Conservation (phyloP, 352 stramenopile species). For the Globisporangium abappressorium region DNA sequence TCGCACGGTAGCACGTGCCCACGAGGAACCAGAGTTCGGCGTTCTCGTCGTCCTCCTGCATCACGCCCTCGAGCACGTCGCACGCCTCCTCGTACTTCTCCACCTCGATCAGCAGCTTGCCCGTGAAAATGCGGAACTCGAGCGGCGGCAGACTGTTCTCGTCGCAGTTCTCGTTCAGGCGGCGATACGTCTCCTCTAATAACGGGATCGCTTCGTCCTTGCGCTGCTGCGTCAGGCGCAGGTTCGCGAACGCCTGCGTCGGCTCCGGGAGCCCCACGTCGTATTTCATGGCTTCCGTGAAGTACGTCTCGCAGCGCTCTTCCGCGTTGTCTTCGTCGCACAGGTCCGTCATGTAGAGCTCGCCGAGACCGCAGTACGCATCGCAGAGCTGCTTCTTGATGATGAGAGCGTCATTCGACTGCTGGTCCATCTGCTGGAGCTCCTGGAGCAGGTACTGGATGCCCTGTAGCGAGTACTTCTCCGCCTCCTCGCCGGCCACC, state of each 20-base stretch:
- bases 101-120: constrained; percentile 86
- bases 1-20: constrained; percentile 82
- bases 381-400: constrained; percentile 92
- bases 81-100: constrained; percentile 79
- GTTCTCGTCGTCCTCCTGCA: constrained; percentile 90
- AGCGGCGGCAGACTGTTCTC: constrained; percentile 75
- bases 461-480: constrained; percentile 65
- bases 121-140: constrained; percentile 81
- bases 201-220: constrained; percentile 86
- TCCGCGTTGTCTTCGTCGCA: constrained; percentile 93
- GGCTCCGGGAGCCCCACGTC: constrained; percentile 91
- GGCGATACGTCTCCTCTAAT: constrained; percentile 90
- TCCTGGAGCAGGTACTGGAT: constrained; percentile 66
- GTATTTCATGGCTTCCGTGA: constrained; percentile 88
- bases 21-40: constrained; percentile 89
- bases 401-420: constrained; percentile 48
- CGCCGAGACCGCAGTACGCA: constrained; percentile 92
- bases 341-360: constrained; percentile 98
- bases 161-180: constrained; percentile 77
- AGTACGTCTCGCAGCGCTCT: constrained; percentile 87
- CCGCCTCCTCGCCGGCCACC: constrained; percentile 65
- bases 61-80: constrained; percentile 82
- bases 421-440: constrained; percentile 33
- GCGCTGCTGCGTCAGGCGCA: constrained; percentile 92
- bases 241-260: constrained; percentile 93